Percentiles rank a stretch among this genome's conserved stretches.
Conservation (phyloP, 164 flowering plant genomes). For the Buxus sempervirens region DNA sequence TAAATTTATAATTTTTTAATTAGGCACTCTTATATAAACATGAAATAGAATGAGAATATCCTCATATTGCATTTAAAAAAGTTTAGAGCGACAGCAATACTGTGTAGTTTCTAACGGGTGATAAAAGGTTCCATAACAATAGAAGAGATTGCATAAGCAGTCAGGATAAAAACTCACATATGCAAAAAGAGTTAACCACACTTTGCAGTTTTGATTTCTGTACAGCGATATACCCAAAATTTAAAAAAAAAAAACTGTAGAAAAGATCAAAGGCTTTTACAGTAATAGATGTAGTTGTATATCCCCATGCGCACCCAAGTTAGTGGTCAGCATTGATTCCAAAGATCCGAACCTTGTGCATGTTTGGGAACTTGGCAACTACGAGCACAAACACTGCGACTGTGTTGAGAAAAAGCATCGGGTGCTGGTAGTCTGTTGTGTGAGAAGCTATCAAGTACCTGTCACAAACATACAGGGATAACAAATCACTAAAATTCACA, state of each 20-base stretch:
- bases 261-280: slow-evolving; percentile 15
- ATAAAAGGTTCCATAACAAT: no score
- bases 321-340: slow-evolving; percentile 59
- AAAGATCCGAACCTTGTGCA: slow-evolving; percentile 68
- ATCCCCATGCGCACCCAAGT: slow-evolving; percentile 7
- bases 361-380: slow-evolving; percentile 63
- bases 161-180: slow-evolving; percentile 12
- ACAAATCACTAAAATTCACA: neutral
- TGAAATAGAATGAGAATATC: no score
- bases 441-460: slow-evolving; percentile 73
- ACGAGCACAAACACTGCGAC: slow-evolving; percentile 53
- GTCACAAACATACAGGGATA: slow-evolving; percentile 6
- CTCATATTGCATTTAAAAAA: no score
- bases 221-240: slow-evolving; percentile 28
- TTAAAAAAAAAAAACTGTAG: slow-evolving; percentile 8
- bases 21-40: no score
- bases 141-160: neutral
- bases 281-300: slow-evolving; percentile 6
- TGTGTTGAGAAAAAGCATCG: slow-evolving; percentile 60
- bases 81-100: no score
- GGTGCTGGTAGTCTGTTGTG: slow-evolving; percentile 59
- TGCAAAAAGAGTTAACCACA: slow-evolving; percentile 13
- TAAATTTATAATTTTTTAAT: no score
- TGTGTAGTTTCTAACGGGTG: no score
- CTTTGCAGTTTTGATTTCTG: slow-evolving; percentile 33